Base-by-base conservation (phyloP, 2,329 filamentous ascomycete species). In the Penicillium hesseltinei region DNA sequence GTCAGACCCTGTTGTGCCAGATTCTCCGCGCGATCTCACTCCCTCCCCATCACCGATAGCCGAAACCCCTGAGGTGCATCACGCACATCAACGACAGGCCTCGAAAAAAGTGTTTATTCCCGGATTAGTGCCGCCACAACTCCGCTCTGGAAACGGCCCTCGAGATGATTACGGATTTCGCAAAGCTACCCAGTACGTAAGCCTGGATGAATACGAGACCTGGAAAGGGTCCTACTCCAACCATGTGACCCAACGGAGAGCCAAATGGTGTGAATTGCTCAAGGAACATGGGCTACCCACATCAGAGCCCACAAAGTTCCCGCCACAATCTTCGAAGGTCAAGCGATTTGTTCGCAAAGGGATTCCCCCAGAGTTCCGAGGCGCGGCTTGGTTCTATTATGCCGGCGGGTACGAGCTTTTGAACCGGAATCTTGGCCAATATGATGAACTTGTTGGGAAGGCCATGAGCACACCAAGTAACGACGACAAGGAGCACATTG, bases 361-460 rank as follows among this genome's bases (percentile, higher is more conserved):
- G 17, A 93, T 97, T 49, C 93, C 93, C 3, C 91, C 92, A 0
- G 91, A 96, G 63, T 96, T 92, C 86, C 86, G 93, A 68, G 93
- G 93, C n/a, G 89, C 90, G 6, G 93, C 93, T 45, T 97, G 93
- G 93, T 97, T 96, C 74, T 97, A 90, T 77, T 97, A 97, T 71
- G 91, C 92, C 11, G 91, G 91, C 21, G 93, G 93, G 1, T 91
- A 91, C 25, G 86, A 87, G 45, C 88, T 91, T 63, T 74, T 96
- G 58, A 84, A 86, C 51, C 88, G 90, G 68, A 84, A 95, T 66
- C 83, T 86, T 5, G 90, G 90, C 1, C 78, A 93, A 17, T 97
- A 97, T 71, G 83, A 86, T 51, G 81, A 86, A 51, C 78, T 95
- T 39, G 79, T 94, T 33, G 78, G 82, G 54, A 81, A 84, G 59